phyloP scores from a whole-genome alignment of 83 land plant genomes.

The Picea mariana region DNA sequence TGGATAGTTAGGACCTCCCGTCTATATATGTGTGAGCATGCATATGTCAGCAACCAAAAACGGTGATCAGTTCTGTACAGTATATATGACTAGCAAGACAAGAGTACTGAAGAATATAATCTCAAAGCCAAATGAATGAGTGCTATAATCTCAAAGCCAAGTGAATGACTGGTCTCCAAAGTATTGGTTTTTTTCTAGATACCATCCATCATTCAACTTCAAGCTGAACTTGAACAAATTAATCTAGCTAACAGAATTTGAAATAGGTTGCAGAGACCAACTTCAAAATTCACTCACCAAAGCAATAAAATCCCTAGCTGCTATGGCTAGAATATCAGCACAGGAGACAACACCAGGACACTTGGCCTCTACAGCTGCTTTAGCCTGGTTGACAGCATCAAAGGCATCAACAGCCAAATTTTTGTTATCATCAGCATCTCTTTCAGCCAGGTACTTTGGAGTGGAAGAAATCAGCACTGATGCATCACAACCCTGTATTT shows the following conservation, averaged over 20 bases:
- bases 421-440: constrained; percentile 20
- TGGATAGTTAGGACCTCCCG: constrained; percentile 33
- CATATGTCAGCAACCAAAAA: background rate
- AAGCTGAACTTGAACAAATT: too few species aligned
- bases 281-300: constrained; percentile 3
- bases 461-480: constrained; percentile 17
- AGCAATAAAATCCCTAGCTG: constrained; percentile 22
- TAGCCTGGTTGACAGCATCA: constrained; percentile 9
- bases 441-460: constrained; percentile 11
- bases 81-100: background rate
- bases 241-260: too few species aligned
- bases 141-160: too few species aligned
- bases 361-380: constrained; percentile 26
- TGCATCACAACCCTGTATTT: constrained; percentile 20
- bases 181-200: too few species aligned
- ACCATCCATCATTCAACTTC: too few species aligned
- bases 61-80: background rate
- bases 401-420: constrained; percentile 18
- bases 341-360: constrained; percentile 22
- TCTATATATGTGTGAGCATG: constrained; percentile 8
- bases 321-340: constrained; percentile 25
- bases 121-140: too few species aligned
- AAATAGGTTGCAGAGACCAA: background rate
- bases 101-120: too few species aligned
- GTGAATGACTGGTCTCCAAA: too few species aligned